Evolutionary conservation across 345 rosid species (phyloP), one percentile per base, ranked within the genome.

Genomic region (Gossypium turneri): DNA sequence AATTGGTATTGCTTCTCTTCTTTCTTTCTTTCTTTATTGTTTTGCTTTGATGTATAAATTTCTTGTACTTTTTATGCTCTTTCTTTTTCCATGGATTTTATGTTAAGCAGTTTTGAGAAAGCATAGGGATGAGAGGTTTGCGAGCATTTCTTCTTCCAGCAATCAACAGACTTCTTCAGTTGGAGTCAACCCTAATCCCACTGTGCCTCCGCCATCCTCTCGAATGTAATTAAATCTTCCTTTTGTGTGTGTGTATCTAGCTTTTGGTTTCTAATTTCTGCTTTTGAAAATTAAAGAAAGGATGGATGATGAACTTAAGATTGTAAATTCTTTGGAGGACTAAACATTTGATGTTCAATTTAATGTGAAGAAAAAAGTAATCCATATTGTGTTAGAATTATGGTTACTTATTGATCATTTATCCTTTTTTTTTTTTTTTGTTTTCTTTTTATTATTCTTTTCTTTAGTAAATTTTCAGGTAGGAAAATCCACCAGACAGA

Each of bases 171-270:
- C 91, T 9, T 70, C 90, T 74, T 88, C 97, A 53, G 94, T 92
- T 58, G 95, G 89, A 75, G 88, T 76, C 64, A 81, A 75, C 77
- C 90, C 98, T 12, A 83, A 71, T 60, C 81, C 78, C 27, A 41
- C 91, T 48, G 86, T 85, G 79, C 90, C 95, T 50, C 90, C 92
- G 25, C 84, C 97, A 50, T 84, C 97, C 19, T 80, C 95, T 43
- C 86, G 81, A 66, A 68, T 90, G 97, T 94, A 87, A 74, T 19
- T 55, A 8, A 44, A 43, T 67, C 27, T 4, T 11, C 27, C 22
- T 57, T 53, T 11, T 3, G 34, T 29, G 34, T 29, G 0, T 9
- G 57, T 67, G 9, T 74, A 1, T 65, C n/a, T 38, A 38, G 15
- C 24, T 56, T 29, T 15, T 29, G 12, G 19, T 47, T 73, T 41